Conservation (phyloP, 768 basidiomycete genomes). For the Daedaleopsis nitida region DNA sequence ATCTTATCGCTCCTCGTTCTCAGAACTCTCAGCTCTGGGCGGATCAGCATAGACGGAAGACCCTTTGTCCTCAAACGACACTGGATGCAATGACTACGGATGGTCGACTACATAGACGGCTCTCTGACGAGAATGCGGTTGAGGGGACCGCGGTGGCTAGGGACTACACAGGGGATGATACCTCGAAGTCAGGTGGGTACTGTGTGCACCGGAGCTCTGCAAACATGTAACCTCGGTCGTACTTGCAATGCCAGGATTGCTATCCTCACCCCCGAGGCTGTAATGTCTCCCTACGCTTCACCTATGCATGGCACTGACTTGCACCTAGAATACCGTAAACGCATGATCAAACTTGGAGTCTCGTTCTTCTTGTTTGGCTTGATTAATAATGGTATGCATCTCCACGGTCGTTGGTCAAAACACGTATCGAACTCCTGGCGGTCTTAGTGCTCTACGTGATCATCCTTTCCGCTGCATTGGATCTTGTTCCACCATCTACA, state of each 20-base stretch:
- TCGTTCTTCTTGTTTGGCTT: slow-evolving; percentile 94
- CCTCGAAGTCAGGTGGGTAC: not conserved
- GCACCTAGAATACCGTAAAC: slow-evolving; percentile 7
- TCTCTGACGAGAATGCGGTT: not conserved
- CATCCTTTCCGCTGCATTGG: slow-evolving; percentile 93
- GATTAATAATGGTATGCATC: slow-evolving; percentile 80
- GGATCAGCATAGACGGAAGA: not conserved
- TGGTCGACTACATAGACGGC: not conserved
- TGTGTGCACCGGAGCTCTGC: not conserved
- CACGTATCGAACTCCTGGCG: slow-evolving; percentile 3
- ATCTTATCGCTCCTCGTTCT: not conserved
- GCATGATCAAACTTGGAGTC: slow-evolving; percentile 40
- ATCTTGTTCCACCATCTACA: slow-evolving; percentile 87
- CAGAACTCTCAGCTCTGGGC: not conserved
- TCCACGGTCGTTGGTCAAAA: not conserved
- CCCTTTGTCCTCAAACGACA: not conserved
- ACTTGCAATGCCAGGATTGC: not conserved
- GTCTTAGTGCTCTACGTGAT: slow-evolving; percentile 87
- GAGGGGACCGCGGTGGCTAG: not conserved
- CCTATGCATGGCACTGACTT: not conserved
- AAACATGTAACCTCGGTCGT: not conserved
- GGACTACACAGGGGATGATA: not conserved
- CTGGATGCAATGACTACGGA: not conserved
- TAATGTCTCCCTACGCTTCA: not conserved
- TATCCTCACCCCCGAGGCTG: not conserved